Percentiles rank a stretch among this genome's conserved stretches.
Evolutionary conservation across 768 basidiomycete genomes (phyloP).

Genomic region (Pleurotus platypus): DNA sequence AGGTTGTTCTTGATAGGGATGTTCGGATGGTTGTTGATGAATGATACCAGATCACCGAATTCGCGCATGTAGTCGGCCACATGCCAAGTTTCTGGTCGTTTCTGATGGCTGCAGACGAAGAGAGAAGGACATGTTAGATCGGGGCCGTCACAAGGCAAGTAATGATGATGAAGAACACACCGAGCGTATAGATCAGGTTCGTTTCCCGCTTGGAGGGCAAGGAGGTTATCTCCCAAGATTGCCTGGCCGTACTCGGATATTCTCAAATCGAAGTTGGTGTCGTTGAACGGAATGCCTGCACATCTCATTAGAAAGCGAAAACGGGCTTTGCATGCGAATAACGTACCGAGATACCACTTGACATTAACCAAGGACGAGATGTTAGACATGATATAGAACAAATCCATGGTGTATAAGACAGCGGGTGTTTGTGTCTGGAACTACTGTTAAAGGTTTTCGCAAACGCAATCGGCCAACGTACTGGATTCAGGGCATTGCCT

Average conservation of each 20-base stretch:
- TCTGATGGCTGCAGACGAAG: slow-evolving; percentile 6
- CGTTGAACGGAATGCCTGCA: slow-evolving; percentile 46
- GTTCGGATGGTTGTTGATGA: slow-evolving; percentile 20
- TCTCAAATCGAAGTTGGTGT: slow-evolving; percentile 38
- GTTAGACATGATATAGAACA: slow-evolving; percentile 51
- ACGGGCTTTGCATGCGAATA: no score
- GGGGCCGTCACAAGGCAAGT: not conserved
- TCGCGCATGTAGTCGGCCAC: slow-evolving; percentile 11
- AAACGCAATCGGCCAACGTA: slow-evolving; percentile 12
- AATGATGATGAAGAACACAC: slow-evolving; percentile 9
- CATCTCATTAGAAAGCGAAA: no score
- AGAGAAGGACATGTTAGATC: not conserved
- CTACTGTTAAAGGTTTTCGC: not conserved
- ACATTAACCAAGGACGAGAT: slow-evolving; percentile 41
- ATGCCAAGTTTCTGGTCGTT: not conserved
- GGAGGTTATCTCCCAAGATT: slow-evolving; percentile 48
- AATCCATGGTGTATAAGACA: slow-evolving; percentile 46
- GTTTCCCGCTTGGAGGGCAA: slow-evolving; percentile 54
- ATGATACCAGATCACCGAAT: slow-evolving; percentile 33
- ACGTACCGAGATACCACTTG: slow-evolving; percentile 49
- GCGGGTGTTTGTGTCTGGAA: slow-evolving; percentile 48
- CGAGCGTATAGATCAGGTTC: slow-evolving; percentile 57
- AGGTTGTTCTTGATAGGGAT: slow-evolving; percentile 24
- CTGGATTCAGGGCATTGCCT: slow-evolving; percentile 22
- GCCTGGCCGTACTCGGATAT: slow-evolving; percentile 45